phyloP scores from a whole-genome alignment of 257 asterid genomes.

The Solanum megistacrolobum region DNA sequence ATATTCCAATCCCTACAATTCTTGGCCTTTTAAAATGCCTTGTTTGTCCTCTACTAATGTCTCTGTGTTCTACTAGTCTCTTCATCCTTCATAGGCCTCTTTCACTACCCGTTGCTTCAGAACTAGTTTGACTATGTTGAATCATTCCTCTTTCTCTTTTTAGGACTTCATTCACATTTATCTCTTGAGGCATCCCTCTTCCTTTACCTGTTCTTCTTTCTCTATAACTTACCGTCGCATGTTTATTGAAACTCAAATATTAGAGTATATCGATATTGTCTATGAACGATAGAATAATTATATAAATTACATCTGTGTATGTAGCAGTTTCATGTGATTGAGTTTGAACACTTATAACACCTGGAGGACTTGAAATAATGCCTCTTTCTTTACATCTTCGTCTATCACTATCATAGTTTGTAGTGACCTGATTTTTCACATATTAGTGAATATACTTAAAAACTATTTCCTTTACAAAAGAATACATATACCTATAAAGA shows the following conservation, averaged over 20 bases:
- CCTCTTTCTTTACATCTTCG: not conserved
- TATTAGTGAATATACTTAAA: not conserved
- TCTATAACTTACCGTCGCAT: not conserved
- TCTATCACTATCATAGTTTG: not conserved
- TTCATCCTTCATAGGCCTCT: not conserved
- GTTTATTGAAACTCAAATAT: not conserved
- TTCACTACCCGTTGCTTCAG: not conserved
- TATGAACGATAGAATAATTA: no score
- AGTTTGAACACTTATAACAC: not conserved
- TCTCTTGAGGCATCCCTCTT: not conserved
- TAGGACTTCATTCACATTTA: not conserved
- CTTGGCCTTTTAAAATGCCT: not conserved
- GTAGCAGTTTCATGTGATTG: no score
- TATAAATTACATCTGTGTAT: no score
- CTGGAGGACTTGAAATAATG: not conserved
- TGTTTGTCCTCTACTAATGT: not conserved
- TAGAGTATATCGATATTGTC: not conserved
- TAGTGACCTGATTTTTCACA: not conserved
- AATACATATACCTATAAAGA: not conserved
- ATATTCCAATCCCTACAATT: not conserved
- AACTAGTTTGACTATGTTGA: not conserved
- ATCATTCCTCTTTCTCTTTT: not conserved
- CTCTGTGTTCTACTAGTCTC: not conserved
- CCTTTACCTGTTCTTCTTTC: not conserved
- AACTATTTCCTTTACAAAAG: not conserved